Evolutionary conservation across 441 rosid genomes (phyloP).

Genomic region (Daphne laureola): DNA sequence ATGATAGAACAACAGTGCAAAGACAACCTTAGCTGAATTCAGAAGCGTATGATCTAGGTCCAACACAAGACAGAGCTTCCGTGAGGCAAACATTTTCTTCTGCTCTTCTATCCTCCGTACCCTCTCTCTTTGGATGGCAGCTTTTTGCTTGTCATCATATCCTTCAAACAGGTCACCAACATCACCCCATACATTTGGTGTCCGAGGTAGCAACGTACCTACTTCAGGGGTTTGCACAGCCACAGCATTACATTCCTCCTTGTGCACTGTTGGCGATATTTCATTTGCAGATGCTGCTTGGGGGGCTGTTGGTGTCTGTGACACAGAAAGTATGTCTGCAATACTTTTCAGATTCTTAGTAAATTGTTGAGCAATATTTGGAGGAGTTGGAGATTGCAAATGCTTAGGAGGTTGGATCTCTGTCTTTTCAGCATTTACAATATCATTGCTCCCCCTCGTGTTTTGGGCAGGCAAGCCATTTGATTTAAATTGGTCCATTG

Average conservation of each 20-base stretch:
- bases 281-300: slow-evolving; percentile 31
- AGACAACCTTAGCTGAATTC: slow-evolving; percentile 89
- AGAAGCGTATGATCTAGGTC: slow-evolving; percentile 99
- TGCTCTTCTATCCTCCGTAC: slow-evolving; percentile 90
- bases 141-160: slow-evolving; percentile 82
- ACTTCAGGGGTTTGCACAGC: slow-evolving; percentile 29
- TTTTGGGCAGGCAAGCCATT: slow-evolving; percentile 25
- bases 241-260: slow-evolving; percentile 29
- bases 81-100: slow-evolving; percentile 83
- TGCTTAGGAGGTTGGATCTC: slow-evolving; percentile 30
- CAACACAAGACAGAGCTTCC: slow-evolving; percentile 91
- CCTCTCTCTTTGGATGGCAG: slow-evolving; percentile 93
- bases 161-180: slow-evolving; percentile 89
- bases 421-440: slow-evolving; percentile 21
- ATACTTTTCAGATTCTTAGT: slow-evolving; percentile 60
- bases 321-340: slow-evolving; percentile 52
- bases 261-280: slow-evolving; percentile 32
- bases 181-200: slow-evolving; percentile 75
- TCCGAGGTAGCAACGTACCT: slow-evolving; percentile 32
- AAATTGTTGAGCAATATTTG: slow-evolving; percentile 58
- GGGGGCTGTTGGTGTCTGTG: slow-evolving; percentile 40
- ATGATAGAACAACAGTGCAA: slow-evolving; percentile 1
- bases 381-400: slow-evolving; percentile 27
- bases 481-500: slow-evolving; percentile 45
- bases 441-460: slow-evolving; percentile 27